Evolutionary conservation across 495 filamentous ascomycete genomes (phyloP), one percentile per base, ranked within the genome.

Genomic region (Penicillium argentinense): DNA sequence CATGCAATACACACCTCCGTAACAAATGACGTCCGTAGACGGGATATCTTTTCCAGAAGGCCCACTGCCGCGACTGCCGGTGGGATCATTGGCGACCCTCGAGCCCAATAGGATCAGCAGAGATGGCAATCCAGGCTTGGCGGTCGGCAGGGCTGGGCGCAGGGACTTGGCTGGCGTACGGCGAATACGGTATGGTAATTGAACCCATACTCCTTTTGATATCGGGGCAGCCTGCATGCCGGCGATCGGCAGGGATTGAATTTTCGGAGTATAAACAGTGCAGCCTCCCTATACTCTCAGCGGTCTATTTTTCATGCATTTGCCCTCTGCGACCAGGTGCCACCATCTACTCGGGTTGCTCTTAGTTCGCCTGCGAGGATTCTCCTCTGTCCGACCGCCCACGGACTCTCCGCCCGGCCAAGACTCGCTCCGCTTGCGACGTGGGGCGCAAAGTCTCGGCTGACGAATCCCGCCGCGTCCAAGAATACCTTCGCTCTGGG

Each of bases 391-490:
- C n/a, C n/a, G n/a, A n/a, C n/a, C n/a, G n/a, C n/a, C n/a, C n/a
- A n/a, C n/a, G n/a, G n/a, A n/a, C n/a, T n/a, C 22, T 39, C 56
- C 53, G 49, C 37, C 46, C 39, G 33, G 57, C 57, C 57, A 60
- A 60, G 57, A 53, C 53, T 18, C 9, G 14, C 49, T 58, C 57
- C 57, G 57, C 28, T 24, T 40, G 27, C 39, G 33, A 49, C 51
- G 57, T 60, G 60, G 58, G 57, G 50, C 60, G 29, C 18, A 49
- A 58, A 50, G 45, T 45, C 49, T 53, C 29, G 60, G 60, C 60
- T 63, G 60, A 61, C 60, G 60, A 63, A 58, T 63, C 57, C 60
- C 60, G 60, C 57, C 39, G 28, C 36, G 40, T 48, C 42, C 57
- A 55, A 50, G 41, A 23, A 21, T 13, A 43, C 43, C 25, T 38